These are phyloP conservation scores for Carex myosuroides DNA, from an alignment of 176 grass and related monocot genomes.

Conservation along the genomic window DNA sequence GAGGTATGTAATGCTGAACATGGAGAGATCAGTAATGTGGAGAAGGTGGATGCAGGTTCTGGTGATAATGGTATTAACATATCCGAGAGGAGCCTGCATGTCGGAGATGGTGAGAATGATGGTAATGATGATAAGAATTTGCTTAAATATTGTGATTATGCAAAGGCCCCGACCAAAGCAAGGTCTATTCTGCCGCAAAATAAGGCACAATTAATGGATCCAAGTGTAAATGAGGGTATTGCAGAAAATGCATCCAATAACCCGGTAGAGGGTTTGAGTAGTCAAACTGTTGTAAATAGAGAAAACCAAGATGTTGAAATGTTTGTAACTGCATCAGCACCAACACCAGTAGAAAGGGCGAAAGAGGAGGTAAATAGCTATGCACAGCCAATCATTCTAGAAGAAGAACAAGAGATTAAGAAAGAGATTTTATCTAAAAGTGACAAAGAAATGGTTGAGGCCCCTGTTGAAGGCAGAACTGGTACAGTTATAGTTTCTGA, in stretches of 20 bases:
- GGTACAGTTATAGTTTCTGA: slow-evolving; percentile 32
- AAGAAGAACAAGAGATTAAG: slow-evolving; percentile 34
- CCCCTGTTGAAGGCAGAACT: slow-evolving; percentile 42
- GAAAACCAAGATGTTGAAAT: slow-evolving; percentile 32
- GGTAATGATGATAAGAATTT: slow-evolving; percentile 27
- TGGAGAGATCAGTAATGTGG: slow-evolving; percentile 27
- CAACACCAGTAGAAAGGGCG: slow-evolving; percentile 18
- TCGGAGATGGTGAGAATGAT: slow-evolving; percentile 15
- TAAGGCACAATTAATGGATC: slow-evolving; percentile 24
- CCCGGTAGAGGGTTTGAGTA: slow-evolving; percentile 23
- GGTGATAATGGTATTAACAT: slow-evolving; percentile 21
- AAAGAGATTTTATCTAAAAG: slow-evolving; percentile 2
- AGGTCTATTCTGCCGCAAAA: slow-evolving; percentile 46
- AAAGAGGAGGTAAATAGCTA: slow-evolving; percentile 28
- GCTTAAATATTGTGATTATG: slow-evolving; percentile 47
- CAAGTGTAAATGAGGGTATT: slow-evolving; percentile 21
- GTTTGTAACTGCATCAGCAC: slow-evolving; percentile 12
- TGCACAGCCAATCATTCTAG: slow-evolving; percentile 24
- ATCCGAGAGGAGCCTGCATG: neutral
- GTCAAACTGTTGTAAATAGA: slow-evolving; percentile 17
- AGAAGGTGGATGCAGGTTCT: slow-evolving; percentile 16
- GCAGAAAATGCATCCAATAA: slow-evolving; percentile 22
- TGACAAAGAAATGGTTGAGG: slow-evolving; percentile 49
- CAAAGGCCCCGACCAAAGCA: slow-evolving; percentile 51
- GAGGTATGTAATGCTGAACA: slow-evolving; percentile 26